Percentiles rank a stretch among this genome's conserved stretches.
phyloP scores from a whole-genome alignment of 768 basidiomycete species.

The Mycena pura region DNA sequence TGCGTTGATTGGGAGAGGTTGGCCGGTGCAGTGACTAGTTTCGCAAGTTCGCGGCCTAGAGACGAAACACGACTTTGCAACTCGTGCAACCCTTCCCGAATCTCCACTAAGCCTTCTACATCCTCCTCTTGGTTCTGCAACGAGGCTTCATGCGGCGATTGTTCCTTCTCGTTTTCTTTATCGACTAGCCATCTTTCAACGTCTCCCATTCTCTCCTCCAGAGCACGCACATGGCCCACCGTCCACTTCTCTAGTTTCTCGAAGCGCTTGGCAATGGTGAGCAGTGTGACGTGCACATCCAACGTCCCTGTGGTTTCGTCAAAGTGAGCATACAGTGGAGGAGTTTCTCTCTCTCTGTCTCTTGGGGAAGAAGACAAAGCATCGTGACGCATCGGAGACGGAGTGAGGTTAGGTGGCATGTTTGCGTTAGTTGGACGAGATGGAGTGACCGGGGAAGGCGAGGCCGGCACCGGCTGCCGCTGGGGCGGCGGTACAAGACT shows the following conservation, averaged over 20 bases:
- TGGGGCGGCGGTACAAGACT: conserved; percentile 56
- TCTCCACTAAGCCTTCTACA: conserved; percentile 44
- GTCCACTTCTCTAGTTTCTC: conserved; percentile 93
- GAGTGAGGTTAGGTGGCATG: conserved; percentile 63
- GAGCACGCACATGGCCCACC: conserved; percentile 83
- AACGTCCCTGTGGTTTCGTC: conserved; percentile 66
- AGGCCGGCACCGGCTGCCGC: conserved; percentile 57
- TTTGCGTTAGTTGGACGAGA: conserved; percentile 52
- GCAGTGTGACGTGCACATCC: conserved; percentile 75
- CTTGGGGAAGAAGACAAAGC: conserved; percentile 54
- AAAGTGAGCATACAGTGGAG: conserved; percentile 82
- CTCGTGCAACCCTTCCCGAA: conserved; percentile 75
- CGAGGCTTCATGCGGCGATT: conserved; percentile 27
- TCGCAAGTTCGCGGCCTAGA: conserved; percentile 83
- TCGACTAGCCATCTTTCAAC: conserved; percentile 92
- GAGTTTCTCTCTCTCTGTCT: conserved; percentile 47
- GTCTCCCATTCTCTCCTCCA: conserved; percentile 92
- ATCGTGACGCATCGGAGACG: conserved; percentile 68
- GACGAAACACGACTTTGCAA: conserved; percentile 77
- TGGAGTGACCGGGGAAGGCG: conserved; percentile 59
- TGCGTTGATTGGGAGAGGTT: conserved; percentile 37
- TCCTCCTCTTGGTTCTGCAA: conserved; percentile 17
- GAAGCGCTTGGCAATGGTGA: conserved; percentile 79
- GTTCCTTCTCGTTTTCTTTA: conserved; percentile 76
- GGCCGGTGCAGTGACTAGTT: conserved; percentile 59